These are phyloP conservation scores for Rhodotorula diobovata DNA, from an alignment of 768 basidiomycete species.

Conservation along the genomic window DNA sequence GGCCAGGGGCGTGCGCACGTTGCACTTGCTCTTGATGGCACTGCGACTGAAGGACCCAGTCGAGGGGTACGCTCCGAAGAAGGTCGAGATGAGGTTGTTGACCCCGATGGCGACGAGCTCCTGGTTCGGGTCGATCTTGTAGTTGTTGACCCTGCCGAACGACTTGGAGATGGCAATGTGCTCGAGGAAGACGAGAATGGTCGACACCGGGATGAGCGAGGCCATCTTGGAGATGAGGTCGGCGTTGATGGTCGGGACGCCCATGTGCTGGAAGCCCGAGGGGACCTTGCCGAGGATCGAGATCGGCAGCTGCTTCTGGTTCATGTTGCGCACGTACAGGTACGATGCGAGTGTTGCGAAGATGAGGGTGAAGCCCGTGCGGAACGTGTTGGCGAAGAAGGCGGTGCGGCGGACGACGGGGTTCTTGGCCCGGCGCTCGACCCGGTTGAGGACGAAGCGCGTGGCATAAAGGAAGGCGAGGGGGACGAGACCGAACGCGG, in stretches of 20 bases:
- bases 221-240: slow-evolving; percentile 50
- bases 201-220: slow-evolving; percentile 71
- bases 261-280: slow-evolving; percentile 56
- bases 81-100: slow-evolving; percentile 55
- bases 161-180: slow-evolving; percentile 90
- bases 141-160: slow-evolving; percentile 89
- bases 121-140: slow-evolving; percentile 73
- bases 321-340: slow-evolving; percentile 62
- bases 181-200: slow-evolving; percentile 60
- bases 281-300: slow-evolving; percentile 67
- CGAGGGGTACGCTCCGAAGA: slow-evolving; percentile 83
- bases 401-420: slow-evolving; percentile 65
- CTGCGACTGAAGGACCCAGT: slow-evolving; percentile 97
- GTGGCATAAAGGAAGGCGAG: slow-evolving; percentile 59
- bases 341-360: slow-evolving; percentile 76
- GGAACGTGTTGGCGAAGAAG: slow-evolving; percentile 59
- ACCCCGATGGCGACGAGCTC: slow-evolving; percentile 54
- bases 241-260: slow-evolving; percentile 52
- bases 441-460: slow-evolving; percentile 56
- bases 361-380: slow-evolving; percentile 58
- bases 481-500: slow-evolving; percentile 67
- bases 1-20: slow-evolving; percentile 86
- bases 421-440: slow-evolving; percentile 55
- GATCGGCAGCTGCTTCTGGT: slow-evolving; percentile 60
- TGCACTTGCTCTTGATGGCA: slow-evolving; percentile 88